phyloP scores from a whole-genome alignment of 768 basidiomycete genomes.

The Neoboletus subvelutipes region DNA sequence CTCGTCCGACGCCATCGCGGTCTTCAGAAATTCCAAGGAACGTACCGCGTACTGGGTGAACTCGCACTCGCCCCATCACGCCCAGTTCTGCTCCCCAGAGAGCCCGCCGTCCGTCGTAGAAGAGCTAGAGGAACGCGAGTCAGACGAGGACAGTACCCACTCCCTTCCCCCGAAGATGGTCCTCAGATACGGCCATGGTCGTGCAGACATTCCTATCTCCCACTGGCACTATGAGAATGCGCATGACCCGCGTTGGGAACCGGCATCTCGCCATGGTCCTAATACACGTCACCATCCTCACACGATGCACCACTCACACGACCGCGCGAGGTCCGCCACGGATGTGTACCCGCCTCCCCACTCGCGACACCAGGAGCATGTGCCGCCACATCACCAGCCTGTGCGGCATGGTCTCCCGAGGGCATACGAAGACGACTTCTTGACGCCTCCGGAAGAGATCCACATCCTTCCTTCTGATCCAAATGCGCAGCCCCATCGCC shows the following conservation, averaged over 20 bases:
- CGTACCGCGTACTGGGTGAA: conserved; percentile 67
- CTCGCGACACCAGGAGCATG: conserved; percentile 30
- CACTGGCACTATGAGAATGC: conserved; percentile 35
- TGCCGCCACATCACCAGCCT: conserved; percentile 5
- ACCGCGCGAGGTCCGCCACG: conserved; percentile 40
- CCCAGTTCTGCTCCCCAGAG: conserved; percentile 56
- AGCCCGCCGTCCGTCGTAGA: conserved; percentile 46
- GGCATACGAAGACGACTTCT: conserved; percentile 22
- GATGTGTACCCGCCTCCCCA: conserved; percentile 30
- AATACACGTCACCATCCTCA: conserved; percentile 28
- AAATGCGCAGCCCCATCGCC: conserved; percentile 35
- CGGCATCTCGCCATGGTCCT: conserved; percentile 22
- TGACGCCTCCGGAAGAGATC: conserved; percentile 56
- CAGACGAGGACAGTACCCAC: conserved; percentile 42
- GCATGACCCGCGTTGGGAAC: conserved; percentile 14
- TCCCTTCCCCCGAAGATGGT: conserved; percentile 71
- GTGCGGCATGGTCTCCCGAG: conserved; percentile 22
- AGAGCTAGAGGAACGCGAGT: conserved; percentile 40
- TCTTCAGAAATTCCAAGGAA: conserved; percentile 57
- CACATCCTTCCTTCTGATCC: conserved; percentile 55
- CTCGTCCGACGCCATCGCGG: conserved; percentile 56
- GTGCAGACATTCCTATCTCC: conserved; percentile 65
- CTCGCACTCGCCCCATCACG: conserved; percentile 36
- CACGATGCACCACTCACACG: conserved; percentile 33
- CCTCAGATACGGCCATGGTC: conserved; percentile 63